Conservation (phyloP, 768 basidiomycete species). For the Tylopilus subfusipes region DNA sequence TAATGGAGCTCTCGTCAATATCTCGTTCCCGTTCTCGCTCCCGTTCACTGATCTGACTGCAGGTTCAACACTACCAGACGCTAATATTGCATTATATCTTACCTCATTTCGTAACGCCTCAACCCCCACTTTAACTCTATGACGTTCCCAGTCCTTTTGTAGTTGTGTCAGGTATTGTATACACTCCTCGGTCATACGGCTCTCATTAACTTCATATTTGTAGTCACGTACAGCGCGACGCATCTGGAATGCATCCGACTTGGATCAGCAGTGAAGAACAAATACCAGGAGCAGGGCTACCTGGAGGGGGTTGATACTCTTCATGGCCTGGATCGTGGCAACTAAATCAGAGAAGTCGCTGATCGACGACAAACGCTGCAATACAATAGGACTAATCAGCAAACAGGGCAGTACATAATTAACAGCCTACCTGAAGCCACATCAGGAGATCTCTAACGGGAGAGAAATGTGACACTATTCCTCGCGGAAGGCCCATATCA, state of each 20-base stretch:
- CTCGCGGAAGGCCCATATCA: conserved; percentile 72
- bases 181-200: conserved; percentile 92
- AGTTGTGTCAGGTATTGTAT: conserved; percentile 90
- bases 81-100: background rate
- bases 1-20: conserved; percentile 29
- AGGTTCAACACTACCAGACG: conserved; percentile 3
- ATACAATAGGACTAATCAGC: background rate
- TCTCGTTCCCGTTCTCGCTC: conserved; percentile 54
- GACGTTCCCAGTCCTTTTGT: conserved; percentile 96
- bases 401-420: background rate
- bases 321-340: conserved; percentile 85
- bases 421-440: conserved; percentile 70
- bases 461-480: conserved; percentile 75
- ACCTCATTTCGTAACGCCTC: conserved; percentile 84
- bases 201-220: conserved; percentile 91
- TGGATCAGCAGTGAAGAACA: background rate
- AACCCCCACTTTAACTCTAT: conserved; percentile 82
- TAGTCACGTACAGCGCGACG: conserved; percentile 90
- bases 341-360: conserved; percentile 84
- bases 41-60: conserved; percentile 56
- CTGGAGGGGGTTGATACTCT: conserved; percentile 87
- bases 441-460: conserved; percentile 79
- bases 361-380: conserved; percentile 81
- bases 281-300: conserved; percentile 34
- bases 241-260: conserved; percentile 51